phyloP scores from a whole-genome alignment of 306 rosid genomes.

The Vigna angularis region DNA sequence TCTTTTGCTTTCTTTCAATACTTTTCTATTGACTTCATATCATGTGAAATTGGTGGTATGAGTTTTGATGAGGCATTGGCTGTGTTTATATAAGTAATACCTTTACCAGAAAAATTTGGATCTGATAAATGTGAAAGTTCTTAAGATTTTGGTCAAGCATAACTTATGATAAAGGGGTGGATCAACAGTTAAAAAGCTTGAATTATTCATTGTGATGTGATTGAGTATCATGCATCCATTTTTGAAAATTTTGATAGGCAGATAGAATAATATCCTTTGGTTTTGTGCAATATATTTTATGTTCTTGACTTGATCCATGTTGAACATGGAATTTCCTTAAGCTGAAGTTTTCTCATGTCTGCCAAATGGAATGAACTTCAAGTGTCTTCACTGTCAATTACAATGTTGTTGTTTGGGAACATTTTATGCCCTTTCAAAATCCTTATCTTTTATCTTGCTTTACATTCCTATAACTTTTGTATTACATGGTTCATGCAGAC shows the following conservation, averaged over 20 bases:
- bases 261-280: not conserved
- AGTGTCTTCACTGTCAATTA: slow-evolving; percentile 2
- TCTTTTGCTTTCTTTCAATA: too few species aligned
- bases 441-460: not conserved
- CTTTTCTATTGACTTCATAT: too few species aligned
- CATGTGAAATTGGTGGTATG: too few species aligned
- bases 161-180: too few species aligned
- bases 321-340: not conserved
- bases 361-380: slow-evolving; percentile 6
- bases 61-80: too few species aligned
- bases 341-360: slow-evolving; percentile 7
- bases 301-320: not conserved
- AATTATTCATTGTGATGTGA: not conserved
- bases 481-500: slow-evolving; percentile 54
- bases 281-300: not conserved
- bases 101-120: too few species aligned
- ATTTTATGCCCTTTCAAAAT: not conserved
- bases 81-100: too few species aligned
- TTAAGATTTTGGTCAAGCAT: too few species aligned
- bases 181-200: too few species aligned
- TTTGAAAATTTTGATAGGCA: not conserved
- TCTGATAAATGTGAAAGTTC: too few species aligned
- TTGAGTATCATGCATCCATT: not conserved
- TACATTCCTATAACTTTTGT: slow-evolving; percentile 5
- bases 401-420: not conserved